Base-by-base conservation (phyloP, 306 rosid species). In the Vigna hirtella region DNA sequence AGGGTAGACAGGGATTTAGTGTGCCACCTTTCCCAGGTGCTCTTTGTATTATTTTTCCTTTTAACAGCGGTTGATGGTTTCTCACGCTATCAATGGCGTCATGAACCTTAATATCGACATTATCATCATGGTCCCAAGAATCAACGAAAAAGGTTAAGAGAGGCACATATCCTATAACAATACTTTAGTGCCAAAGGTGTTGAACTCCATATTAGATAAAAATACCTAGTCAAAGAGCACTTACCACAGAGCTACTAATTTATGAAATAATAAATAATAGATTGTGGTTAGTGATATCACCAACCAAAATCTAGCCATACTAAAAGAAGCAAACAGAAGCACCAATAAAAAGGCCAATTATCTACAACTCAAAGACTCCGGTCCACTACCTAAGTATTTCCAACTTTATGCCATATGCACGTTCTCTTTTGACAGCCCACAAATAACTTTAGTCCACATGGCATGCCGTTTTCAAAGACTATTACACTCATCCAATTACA, bases 21-120 rank as follows among this genome's bases (percentile, higher is more conserved):
- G 59, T 40, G 77, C 85, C 75, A 84, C 81, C 73, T 76, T 75
- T 43, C 69, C 45, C 76, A 68, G 80, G 80, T 80, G 80, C 77
- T 48, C 22, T 83, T 74, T 22, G 3, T 15, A 9, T 55, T 28
- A 11, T 7, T 9, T 67, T 12, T 14, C 3, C 0, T 45, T 66
- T 77, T 79, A 72, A 68, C 66, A 53, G 70, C 58, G 48, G 45
- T 77, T 69, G 43, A 81, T 73, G 88, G 84, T 72, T 80, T 84
- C 89, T 82, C 81, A 73, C 89, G 89, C 79, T 76, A 74, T 62
- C 48, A 84, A 38, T 86, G 87, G 53, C 81, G 88, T 84, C 89
- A 82, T 48, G 69, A 47, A 69, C 71, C 77, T 18, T 40, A 77
- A 77, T 79, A 79, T 74, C 81, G 72, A 80, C 42, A 68, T 6